These are phyloP conservation scores for Carex kokanica DNA, from an alignment of 176 grass and related monocot genomes.

Conservation along the genomic window DNA sequence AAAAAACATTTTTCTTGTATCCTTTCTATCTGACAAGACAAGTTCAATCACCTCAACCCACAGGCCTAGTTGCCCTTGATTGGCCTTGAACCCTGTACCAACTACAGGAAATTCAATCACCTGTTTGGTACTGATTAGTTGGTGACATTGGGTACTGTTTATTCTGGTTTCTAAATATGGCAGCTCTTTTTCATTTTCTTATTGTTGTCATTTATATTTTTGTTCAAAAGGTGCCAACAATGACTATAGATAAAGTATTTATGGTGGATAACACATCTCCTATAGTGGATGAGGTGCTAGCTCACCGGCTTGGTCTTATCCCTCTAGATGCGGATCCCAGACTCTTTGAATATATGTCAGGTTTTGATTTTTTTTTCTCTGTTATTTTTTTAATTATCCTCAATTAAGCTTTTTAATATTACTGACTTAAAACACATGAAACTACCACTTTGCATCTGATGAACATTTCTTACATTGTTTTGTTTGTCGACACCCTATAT, in stretches of 20 bases:
- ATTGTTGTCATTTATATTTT: background rate
- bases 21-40: background rate
- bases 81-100: background rate
- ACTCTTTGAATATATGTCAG: slow-evolving; percentile 81
- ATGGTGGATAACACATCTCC: slow-evolving; percentile 85
- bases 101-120: background rate
- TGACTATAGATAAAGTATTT: slow-evolving; percentile 89
- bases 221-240: slow-evolving; percentile 68
- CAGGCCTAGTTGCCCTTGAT: background rate
- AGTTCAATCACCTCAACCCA: background rate
- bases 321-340: slow-evolving; percentile 85
- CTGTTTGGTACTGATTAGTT: background rate
- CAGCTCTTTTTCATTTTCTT: background rate
- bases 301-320: slow-evolving; percentile 84
- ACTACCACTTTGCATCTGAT: background rate
- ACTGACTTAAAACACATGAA: background rate
- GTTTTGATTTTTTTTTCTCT: slow-evolving; percentile 23
- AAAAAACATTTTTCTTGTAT: background rate
- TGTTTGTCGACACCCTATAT: background rate
- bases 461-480: background rate
- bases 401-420: background rate
- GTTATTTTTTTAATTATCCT: background rate
- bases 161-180: background rate
- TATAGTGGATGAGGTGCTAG: slow-evolving; percentile 88
- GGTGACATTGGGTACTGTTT: background rate